Base-by-base conservation (phyloP, 371 early-diverging fungal species). In the Mucor irregularis region DNA sequence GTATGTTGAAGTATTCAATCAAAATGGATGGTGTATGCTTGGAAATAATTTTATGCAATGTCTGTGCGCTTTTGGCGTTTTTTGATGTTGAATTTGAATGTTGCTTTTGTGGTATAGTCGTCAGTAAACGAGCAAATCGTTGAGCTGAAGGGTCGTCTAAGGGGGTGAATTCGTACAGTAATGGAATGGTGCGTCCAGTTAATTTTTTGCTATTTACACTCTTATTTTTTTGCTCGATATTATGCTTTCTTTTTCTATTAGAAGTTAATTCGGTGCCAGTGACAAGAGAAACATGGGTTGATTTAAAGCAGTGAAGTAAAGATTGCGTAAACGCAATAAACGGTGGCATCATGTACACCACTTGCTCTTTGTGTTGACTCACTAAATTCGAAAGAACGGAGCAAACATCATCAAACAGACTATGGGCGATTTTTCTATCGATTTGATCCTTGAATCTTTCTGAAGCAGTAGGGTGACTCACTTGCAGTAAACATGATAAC, bases 11-110 rank as follows among this genome's bases (percentile, higher is more conserved):
- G 51, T 85, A 87, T 47, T 85, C 84, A 21, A 85, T 61, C 34
- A 92, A 62, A 7, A 90, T 35, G 29, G 81, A 87, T 5, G 88
- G 86, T 2, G 86, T 86, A 53, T 92, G 87, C 58, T 84, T 90
- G 5, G 83, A 61, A 60, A 90, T 83, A 0, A 86, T 78, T 56
- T 63, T 61, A 34, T 66, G 56, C 45, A 68, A n/a, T 14, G 62
- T 25, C 25, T 65, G 59, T 34, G 31, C 30, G 13, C 58, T 62
- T 25, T 45, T 58, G 10, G 46, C 55, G 4, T 24, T 40, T 44
- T 62, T 70, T 33, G 44, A 33, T 7, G 53, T 49, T 3, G 45
- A 25, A 21, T 24, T 35, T 5, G 35, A 40, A 13, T 44, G 34
- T 47, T 61, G 56, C 37, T 66, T 64, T 51, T 58, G 59, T 17